Evolutionary conservation across 1,284 basidiomycete genomes (phyloP), one percentile per base, ranked within the genome.

Genomic region (Irpex sp.): DNA sequence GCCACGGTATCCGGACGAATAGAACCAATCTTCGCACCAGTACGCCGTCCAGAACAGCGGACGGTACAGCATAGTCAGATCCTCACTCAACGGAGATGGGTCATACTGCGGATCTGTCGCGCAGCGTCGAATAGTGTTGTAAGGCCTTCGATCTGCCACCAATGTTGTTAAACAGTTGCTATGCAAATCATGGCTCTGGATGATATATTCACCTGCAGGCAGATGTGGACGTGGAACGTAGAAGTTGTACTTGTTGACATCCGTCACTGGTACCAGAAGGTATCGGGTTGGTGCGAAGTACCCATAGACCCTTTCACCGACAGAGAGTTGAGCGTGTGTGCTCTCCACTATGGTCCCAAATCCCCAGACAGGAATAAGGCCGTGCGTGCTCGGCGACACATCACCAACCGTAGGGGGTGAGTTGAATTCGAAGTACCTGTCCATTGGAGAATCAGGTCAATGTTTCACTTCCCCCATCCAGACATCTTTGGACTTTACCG

Each of bases 31-130:
- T 69, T 88, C 85, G 66, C 81, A 86, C 87, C 86, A 88, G 67
- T 81, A 88, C 1, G 87, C 80, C 0, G 86, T 88, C 87, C 86
- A 88, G 72, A 87, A 88, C 5, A 88, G 75, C 0, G 87, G 86
- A 0, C 86, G 81, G 65, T 85, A 89, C 15, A 89, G 78, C 86
- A 88, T 88, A 0, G 81, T 82, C 40, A 86, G 74, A 68, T 87
- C 86, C 70, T 89, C 87, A 0, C 74, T 72, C 2, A 68, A 64
- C 0, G 80, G 75, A 0, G 78, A 77, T 0, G 81, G 72, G 17
- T 77, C 75, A 64, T 87, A 87, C 59, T 84, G 77, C 0, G 81
- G 77, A 65, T 89, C 87, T 5, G 71, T 69, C 2, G 78, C 73
- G 65, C 88, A 88, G 15, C 86, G 82, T 15, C 80, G 79, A 58